Base-by-base conservation (phyloP, 2,329 filamentous ascomycete species). In the Pezicula carpinea region DNA sequence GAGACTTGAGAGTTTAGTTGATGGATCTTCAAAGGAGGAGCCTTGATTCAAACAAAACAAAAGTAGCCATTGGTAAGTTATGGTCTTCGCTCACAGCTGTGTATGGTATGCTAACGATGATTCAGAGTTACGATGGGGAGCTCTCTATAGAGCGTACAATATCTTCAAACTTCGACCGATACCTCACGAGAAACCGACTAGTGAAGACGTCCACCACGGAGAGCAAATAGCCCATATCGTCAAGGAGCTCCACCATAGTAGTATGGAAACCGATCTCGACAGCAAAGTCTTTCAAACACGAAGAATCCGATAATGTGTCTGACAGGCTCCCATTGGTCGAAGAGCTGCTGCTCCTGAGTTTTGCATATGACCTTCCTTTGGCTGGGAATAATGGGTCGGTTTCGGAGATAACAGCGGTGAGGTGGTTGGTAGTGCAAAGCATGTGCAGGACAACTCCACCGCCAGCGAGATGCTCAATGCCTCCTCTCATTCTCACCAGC, bases 381-480 rank as follows among this genome's bases (percentile, higher is more conserved):
- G n/a, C 13, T 39, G 40, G 36, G 35, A 45, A 43, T 41, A 40
- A 35, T 39, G 31, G 15, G 47, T 2, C 33, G 32, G 40, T 41
- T 39, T 54, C 52, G 13, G 40, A 49, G n/a, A 54, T 35, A 18
- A 52, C 47, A 7, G 49, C 51, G 10, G 49, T 51, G n/a, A 53
- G 35, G 32, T 55, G 50, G 32, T 55, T 55, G 10, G 49, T 51
- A 14, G 49, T 53, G 49, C 53, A 53, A 32, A 56, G 49, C 49
- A 56, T 53, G n/a, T 52, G 53, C 5, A 56, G 26, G 5, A 56
- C 50, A 8, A 52, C 39, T 35, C 53, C 50, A 17, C 47, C 46
- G 3, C 47, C 34, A 14, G 46, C 34, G 15, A 50, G 49, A 29
- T 36, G 40, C 7, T 47, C 18, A 23, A 51, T 54, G 1, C 51